Conservation (phyloP, 768 basidiomycete species). For the Trichaptum fuscoviolaceum region DNA sequence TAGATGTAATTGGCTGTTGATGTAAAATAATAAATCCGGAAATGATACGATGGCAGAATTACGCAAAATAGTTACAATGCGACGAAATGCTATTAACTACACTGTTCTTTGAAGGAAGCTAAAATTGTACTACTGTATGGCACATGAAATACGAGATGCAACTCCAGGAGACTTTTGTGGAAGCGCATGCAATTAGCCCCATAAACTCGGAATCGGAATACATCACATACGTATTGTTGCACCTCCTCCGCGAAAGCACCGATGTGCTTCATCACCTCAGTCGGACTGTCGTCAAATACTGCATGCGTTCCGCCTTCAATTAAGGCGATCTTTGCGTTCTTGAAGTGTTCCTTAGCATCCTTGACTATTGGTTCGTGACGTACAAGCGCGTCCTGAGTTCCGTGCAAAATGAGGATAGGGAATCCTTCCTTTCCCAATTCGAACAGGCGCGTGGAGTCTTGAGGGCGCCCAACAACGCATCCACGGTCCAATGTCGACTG, state of each 20-base stretch:
- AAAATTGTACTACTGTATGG: no score
- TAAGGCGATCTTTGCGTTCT: background rate
- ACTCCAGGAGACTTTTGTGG: background rate
- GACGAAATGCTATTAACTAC: no score
- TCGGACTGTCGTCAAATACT: background rate
- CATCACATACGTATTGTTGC: background rate
- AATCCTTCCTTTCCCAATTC: conserved; percentile 14
- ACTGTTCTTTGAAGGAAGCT: no score
- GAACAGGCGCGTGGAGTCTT: conserved; percentile 13
- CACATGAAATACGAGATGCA: background rate
- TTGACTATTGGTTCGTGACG: background rate
- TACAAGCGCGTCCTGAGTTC: conserved; percentile 8
- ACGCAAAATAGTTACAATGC: background rate
- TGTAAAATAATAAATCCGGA: background rate
- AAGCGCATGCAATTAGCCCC: background rate
- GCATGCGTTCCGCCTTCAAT: background rate
- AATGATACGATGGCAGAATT: background rate
- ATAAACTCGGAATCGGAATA: background rate
- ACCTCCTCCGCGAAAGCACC: conserved; percentile 1
- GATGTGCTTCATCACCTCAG: background rate
- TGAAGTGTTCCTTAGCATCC: background rate
- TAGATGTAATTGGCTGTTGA: background rate
- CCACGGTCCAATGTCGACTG: conserved; percentile 9
- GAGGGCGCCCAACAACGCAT: conserved; percentile 8
- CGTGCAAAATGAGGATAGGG: conserved; percentile 15